These are phyloP conservation scores for Meyerozyma smithsonii DNA, from an alignment of 1,139 yeast species.

Conservation along the genomic window DNA sequence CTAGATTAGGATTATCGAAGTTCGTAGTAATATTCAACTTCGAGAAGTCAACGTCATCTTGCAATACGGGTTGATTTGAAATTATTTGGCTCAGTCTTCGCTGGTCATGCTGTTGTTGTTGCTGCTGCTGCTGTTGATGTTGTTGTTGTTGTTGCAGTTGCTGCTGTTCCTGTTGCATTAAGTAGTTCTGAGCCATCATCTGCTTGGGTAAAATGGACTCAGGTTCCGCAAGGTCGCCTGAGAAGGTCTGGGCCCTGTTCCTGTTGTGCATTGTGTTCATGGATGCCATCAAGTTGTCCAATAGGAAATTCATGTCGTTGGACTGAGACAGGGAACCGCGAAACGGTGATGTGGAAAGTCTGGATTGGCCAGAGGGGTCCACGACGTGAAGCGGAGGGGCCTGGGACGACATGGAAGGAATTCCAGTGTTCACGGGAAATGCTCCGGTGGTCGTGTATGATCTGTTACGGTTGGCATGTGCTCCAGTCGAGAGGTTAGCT, in stretches of 20 bases:
- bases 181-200: neutral
- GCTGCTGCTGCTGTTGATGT: conserved; percentile 8
- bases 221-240: conserved; percentile 30
- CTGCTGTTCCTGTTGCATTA: neutral
- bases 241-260: conserved; percentile 40
- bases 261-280: conserved; percentile 16
- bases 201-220: conserved; percentile 7
- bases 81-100: conserved; percentile 2
- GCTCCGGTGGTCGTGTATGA: conserved; percentile 49
- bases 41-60: conserved; percentile 54
- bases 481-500: conserved; percentile 13
- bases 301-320: conserved; percentile 26
- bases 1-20: conserved; percentile 62
- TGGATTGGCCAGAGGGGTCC: conserved; percentile 12
- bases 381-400: conserved; percentile 6
- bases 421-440: conserved; percentile 13
- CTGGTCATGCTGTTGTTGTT: conserved; percentile 7
- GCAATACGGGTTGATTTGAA: conserved; percentile 29
- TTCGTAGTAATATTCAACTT: conserved; percentile 47
- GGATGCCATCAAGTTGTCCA: conserved; percentile 31
- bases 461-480: conserved; percentile 21
- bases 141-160: conserved; percentile 4
- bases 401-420: neutral
- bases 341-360: conserved; percentile 15
- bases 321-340: conserved; percentile 13